Conservation (phyloP, 768 basidiomycete species). For the Amanita phalloides region DNA sequence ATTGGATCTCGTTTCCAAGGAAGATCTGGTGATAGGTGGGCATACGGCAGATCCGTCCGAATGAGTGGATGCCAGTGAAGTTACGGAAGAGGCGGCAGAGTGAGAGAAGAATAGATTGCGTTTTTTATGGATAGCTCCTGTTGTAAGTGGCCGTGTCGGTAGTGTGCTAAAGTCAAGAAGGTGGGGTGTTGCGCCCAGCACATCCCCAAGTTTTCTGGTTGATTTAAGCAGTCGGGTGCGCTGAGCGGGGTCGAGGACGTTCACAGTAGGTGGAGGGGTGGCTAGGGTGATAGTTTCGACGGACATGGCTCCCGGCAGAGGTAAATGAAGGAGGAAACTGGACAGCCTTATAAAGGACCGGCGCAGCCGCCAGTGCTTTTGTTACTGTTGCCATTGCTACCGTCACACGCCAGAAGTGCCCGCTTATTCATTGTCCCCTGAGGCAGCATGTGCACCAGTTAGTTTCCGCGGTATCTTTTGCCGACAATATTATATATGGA, state of each 20-base stretch:
- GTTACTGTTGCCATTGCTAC: too few relatives aligned
- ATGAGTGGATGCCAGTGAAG: background rate
- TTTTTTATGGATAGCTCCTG: background rate
- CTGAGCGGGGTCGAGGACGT: slow-evolving; percentile 32
- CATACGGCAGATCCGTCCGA: background rate
- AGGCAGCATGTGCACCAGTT: too few relatives aligned
- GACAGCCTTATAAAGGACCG: background rate
- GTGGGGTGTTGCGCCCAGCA: slow-evolving; percentile 36
- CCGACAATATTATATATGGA: too few relatives aligned
- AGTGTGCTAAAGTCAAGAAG: slow-evolving; percentile 18
- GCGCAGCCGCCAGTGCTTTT: too few relatives aligned
- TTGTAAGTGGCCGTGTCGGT: background rate
- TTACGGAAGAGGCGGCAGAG: background rate
- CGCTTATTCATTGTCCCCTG: too few relatives aligned
- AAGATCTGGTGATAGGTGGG: background rate
- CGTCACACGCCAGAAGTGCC: too few relatives aligned
- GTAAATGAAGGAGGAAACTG: background rate
- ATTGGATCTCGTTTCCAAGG: background rate
- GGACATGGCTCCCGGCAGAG: background rate
- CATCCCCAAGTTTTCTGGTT: slow-evolving; percentile 42
- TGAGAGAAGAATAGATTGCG: background rate
- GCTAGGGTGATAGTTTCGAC: background rate
- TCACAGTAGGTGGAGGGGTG: slow-evolving; percentile 35
- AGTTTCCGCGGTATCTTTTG: too few relatives aligned
- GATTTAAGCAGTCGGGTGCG: slow-evolving; percentile 47